These are phyloP conservation scores for Pyrus hybrid DNA, from an alignment of 331 rosid species.

Conservation along the genomic window DNA sequence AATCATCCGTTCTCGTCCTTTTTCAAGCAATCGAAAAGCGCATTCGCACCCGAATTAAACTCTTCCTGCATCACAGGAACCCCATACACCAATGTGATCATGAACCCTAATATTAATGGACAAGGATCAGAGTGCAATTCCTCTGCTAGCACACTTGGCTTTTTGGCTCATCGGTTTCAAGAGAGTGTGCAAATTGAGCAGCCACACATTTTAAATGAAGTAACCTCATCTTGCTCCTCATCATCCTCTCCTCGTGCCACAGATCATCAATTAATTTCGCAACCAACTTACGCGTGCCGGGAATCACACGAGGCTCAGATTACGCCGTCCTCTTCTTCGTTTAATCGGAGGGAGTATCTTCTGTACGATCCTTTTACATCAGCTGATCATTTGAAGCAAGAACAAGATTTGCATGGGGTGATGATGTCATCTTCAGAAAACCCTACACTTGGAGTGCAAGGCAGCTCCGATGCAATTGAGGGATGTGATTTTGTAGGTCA, in stretches of 20 bases:
- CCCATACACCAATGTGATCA: constrained; percentile 11
- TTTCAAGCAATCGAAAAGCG: constrained; percentile 19
- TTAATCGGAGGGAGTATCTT: constrained; percentile 53
- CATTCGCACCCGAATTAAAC: constrained; percentile 14
- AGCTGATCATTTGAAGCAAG: constrained; percentile 27
- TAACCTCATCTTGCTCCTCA: constrained; percentile 64
- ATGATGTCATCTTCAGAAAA: background rate
- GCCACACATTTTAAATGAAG: constrained; percentile 43
- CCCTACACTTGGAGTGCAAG: constrained; percentile 11
- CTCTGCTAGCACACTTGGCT: constrained; percentile 14
- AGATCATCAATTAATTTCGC: constrained; percentile 25
- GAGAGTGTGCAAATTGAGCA: constrained; percentile 17
- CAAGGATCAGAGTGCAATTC: constrained; percentile 1
- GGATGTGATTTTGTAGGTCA: constrained; percentile 16
- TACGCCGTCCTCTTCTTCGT: constrained; percentile 26
- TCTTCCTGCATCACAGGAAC: constrained; percentile 8
- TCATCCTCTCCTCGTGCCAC: constrained; percentile 49
- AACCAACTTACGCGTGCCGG: constrained; percentile 25
- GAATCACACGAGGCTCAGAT: constrained; percentile 21
- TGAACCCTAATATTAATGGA: constrained; percentile 5
- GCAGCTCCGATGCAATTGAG: background rate
- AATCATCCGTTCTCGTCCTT: constrained; percentile 17
- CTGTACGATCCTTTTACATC: constrained; percentile 32
- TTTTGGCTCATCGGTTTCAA: constrained; percentile 27
- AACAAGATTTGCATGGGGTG: constrained; percentile 17